Evolutionary conservation across 208 protist species (phyloP), one percentile per base, ranked within the genome.

Genomic region (Jaenimonas drosophilae): DNA sequence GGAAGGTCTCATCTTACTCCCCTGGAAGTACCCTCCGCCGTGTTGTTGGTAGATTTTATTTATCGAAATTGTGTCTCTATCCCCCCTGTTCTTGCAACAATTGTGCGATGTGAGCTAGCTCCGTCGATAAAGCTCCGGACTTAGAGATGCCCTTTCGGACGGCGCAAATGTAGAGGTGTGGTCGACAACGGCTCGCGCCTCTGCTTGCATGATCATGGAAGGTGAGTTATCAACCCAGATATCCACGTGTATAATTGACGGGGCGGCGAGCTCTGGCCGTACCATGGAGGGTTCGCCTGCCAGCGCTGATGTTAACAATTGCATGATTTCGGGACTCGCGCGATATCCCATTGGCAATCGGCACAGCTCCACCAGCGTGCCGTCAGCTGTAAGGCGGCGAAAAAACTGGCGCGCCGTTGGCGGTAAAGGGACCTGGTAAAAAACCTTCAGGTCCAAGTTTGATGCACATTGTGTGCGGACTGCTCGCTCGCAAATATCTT

Each of bases 141-240:
- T 21, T 11, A 20, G 19, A 42, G 6, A 11, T 42, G 6, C 37
- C 37, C 11, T 42, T 42, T 11, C 37, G 37, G 16, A 21, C 37
- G 7, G 37, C 11, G 6, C 9, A 21, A 42, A 42, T 25, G 23
- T 20, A 7, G 37, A 42, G 6, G 37, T 42, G 16, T 42, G 14
- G 19, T 42, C 37, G 9, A 42, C 19, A 42, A 34, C 14, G 30
- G 30, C 30, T 14, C 30, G 30, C 14, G 30, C 30, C 30, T 34
- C 30, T 34, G 30, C 30, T 34, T 34, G 30, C 30, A 34, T 34
- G 30, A 34, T 34, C 9, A 34, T 7, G 14, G 30, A 14, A n/a
- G 30, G 30, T 34, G n/a, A n/a, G 37, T 42, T 42, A 21, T 42
- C 37, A 21, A 42, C 23, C 37, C 37, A 42, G 11, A 21, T 20